Base-by-base conservation (phyloP, 2,329 filamentous ascomycete genomes). In the Fusarium sublunatum region DNA sequence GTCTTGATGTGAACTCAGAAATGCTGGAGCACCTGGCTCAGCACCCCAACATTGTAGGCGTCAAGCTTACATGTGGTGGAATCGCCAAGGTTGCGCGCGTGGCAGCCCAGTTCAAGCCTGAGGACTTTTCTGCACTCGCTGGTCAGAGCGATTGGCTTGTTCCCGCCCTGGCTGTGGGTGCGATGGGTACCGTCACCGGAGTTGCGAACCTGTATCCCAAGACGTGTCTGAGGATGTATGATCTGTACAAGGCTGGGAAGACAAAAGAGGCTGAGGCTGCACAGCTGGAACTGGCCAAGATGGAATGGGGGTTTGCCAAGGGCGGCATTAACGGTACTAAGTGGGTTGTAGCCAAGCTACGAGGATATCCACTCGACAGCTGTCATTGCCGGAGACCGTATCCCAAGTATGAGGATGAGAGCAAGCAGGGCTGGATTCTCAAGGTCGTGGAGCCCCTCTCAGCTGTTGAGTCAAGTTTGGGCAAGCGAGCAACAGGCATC, bases 141-240 rank as follows among this genome's bases (percentile, higher is more conserved):
- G 91, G 91, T 0, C 89, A 92, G 78, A 87, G 86, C 6, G 90
- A 93, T 70, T 93, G 91, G 77, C 75, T 92, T 24, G 77, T 89
- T 34, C 86, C 85, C 4, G 86, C 84, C 0, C 71, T 90, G 50
- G 79, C 81, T 2, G 82, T 83, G 8, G 86, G 87, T 10, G 83
- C 82, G 19, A 82, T 82, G 2, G 87, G 88, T 9, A 85, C 82
- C 56, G 86, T 90, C 60, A 86, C 86, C 1, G 87, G 86, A 8
- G 83, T 89, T 53, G 87, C 81, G 28, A 89, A 90, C 69, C 73
- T 89, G 10, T 87, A 84, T 61, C 86, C 86, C 12, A 83, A 81
- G 74, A 82, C 83, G n/a, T 84, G 81, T 68, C 73, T 85, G 44
- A 73, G 77, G 38, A 77, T 83, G 28, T 84, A 77, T 70, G 74